Evolutionary conservation across 2,329 filamentous ascomycete species (phyloP), one percentile per base, ranked within the genome.

Genomic region (Sordariomycetes sp.): DNA sequence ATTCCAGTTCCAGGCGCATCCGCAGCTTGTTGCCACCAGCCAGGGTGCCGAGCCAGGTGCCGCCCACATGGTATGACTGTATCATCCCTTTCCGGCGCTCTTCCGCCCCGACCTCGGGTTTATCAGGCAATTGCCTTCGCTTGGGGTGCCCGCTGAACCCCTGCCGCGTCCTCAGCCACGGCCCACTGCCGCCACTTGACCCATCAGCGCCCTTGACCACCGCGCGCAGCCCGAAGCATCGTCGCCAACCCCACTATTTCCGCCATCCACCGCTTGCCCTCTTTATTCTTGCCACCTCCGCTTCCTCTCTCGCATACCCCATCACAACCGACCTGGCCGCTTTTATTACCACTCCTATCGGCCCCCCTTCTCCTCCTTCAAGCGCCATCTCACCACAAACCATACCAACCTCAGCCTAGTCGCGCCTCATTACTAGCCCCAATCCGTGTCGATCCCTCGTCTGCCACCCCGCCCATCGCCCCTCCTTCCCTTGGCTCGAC

Each of bases 241-340:
- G 20, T 20, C 46, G 20, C 11, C 20, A 6, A 12, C 46, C 46
- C 46, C 46, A 50, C 46, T 50, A 20, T 24, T 24, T 50, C 22
- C 46, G 46, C 46, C 46, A 46, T 46, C 40, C 34, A 53, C 37
- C 57, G 40, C 46, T 58, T 53, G 59, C 53, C 54, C 55, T 59
- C 58, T 60, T n/a, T 46, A 34, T 50, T 58, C 56, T 53, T 55
- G 54, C 24, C 53, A 56, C 54, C 59, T 59, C 58, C 60, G 53
- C 58, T 59, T 59, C 54, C 55, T 35, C 51, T 52, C 35, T 57
- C 28, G 55, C 55, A 57, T 53, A 59, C 40, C 53, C 56, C 50
- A 53, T 46, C 55, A 32, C 28, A 32, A 8, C 28, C 28, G 28
- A 32, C 53, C 24, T 14, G 28, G 46, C 55, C 57, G 60, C 53